Evolutionary conservation across 306 rosid species (phyloP), one percentile per base, ranked within the genome.

Genomic region (Fagus crenata): DNA sequence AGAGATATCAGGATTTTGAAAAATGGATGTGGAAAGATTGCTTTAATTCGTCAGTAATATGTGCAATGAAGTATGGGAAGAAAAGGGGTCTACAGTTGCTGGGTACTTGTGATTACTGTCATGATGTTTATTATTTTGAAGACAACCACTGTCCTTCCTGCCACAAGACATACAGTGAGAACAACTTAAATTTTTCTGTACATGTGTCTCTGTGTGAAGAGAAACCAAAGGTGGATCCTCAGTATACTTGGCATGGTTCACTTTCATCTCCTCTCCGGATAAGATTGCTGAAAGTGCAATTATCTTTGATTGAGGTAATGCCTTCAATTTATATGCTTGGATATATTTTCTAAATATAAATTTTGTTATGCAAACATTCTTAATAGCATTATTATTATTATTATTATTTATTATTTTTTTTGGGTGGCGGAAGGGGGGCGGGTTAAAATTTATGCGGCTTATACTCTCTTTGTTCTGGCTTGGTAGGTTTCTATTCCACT

Each of bases 21-120:
- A 85, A 84, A 70, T 92, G 97, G 97, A 85, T 87, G 87, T 86
- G 74, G 86, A 87, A 80, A 77, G 91, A 92, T 85, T 82, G 86
- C 76, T 81, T 82, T 70, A 87, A 71, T 77, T 84, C 84, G 43
- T 82, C 87, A 9, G 72, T 75, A 80, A 79, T 87, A 67, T 77
- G 75, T 82, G 92, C 90, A 54, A 56, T 72, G 76, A 85, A 78
- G 82, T 74, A 73, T 83, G 94, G 87, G 79, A 84, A 84, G 77
- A 88, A 80, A 65, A 85, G 91, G 82, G 80, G 85, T 77, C 63
- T 32, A 4, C 85, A 85, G 75, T 80, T 85, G 67, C 81, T 85
- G 82, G 76, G 79, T 75, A 70, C 78, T 68, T 92, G 94, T 78
- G 82, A 87, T 81, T 72, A 65, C 49, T 89, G 94, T 70, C 85